phyloP scores from a whole-genome alignment of 2,329 filamentous ascomycete genomes.

The Aspergillus hiratsukae region DNA sequence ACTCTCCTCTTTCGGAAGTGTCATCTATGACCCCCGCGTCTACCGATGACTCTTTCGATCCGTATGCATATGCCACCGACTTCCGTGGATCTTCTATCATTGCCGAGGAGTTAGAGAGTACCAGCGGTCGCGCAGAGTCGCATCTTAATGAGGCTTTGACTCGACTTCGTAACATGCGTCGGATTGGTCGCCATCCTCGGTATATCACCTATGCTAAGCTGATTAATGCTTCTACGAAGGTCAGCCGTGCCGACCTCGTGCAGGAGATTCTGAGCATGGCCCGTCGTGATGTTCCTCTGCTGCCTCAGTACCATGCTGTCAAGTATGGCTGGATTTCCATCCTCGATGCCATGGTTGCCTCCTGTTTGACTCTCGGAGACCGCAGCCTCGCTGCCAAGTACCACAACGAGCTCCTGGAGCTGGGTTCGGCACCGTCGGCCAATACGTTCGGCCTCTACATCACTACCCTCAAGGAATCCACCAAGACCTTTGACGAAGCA shows the following conservation, averaged over 20 bases:
- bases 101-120: constrained; percentile 80
- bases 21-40: constrained; percentile 53
- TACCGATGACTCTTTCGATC: constrained; percentile 81
- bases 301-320: constrained; percentile 79
- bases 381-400: constrained; percentile 77
- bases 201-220: constrained; percentile 98
- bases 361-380: constrained; percentile 77
- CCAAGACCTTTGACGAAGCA: constrained; percentile 96
- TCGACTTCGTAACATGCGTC: constrained; percentile 89
- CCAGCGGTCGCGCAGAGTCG: constrained; percentile 65
- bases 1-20: constrained; percentile 44
- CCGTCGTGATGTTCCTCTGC: constrained; percentile 77
- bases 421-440: constrained; percentile 86
- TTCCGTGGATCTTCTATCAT: constrained; percentile 90
- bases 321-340: constrained; percentile 96
- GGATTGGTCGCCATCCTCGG: constrained; percentile 81
- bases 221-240: constrained; percentile 82
- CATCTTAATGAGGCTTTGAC: constrained; percentile 75
- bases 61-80: constrained; percentile 84
- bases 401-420: constrained; percentile 85
- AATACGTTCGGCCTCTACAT: constrained; percentile 99
- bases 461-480: constrained; percentile 95
- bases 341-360: constrained; percentile 92
- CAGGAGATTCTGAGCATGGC: constrained; percentile 88
- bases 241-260: constrained; percentile 74